Percentiles rank a stretch among this genome's conserved stretches.
Evolutionary conservation across 1,284 basidiomycete species (phyloP).

Genomic region (Apiotrichum laibachii): DNA sequence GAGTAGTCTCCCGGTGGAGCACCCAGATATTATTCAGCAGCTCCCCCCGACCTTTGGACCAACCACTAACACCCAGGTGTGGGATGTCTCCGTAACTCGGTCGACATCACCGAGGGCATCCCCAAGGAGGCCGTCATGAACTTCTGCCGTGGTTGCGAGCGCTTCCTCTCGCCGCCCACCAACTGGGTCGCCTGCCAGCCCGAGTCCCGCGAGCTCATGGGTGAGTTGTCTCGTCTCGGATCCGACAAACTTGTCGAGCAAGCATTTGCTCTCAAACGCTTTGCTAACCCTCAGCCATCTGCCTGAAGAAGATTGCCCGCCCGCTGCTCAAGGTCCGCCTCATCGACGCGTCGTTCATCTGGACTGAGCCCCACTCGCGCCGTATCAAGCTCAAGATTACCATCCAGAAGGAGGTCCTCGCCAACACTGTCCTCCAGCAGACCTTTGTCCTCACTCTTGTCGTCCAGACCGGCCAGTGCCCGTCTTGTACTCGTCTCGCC

Average conservation of each 20-base stretch:
- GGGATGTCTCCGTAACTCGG: conserved; percentile 55
- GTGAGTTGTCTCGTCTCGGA: conserved; percentile 34
- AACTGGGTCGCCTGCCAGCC: conserved; percentile 83
- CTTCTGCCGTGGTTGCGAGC: conserved; percentile 93
- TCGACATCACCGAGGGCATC: conserved; percentile 97
- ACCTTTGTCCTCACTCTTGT: conserved; percentile 96
- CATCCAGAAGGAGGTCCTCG: conserved; percentile 97
- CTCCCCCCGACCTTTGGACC: not conserved
- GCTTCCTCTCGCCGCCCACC: conserved; percentile 87
- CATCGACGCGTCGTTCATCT: conserved; percentile 96
- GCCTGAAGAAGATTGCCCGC: conserved; percentile 90
- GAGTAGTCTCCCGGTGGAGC: conserved; percentile 22
- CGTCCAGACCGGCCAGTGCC: conserved; percentile 93
- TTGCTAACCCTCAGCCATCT: conserved; percentile 59
- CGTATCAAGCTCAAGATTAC: conserved; percentile 89
- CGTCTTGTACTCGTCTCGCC: conserved; percentile 86
- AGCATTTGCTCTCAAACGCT: not conserved
- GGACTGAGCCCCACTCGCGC: conserved; percentile 98
- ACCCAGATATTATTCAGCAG: conserved; percentile 54
- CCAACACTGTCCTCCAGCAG: conserved; percentile 93
- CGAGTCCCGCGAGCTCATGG: conserved; percentile 87
- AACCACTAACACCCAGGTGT: conserved; percentile 28
- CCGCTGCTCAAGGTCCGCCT: conserved; percentile 84
- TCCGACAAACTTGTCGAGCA: not conserved
- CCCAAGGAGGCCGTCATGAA: conserved; percentile 95